Evolutionary conservation across 2,329 filamentous ascomycete genomes (phyloP).

Genomic region (Xylariales sp.): DNA sequence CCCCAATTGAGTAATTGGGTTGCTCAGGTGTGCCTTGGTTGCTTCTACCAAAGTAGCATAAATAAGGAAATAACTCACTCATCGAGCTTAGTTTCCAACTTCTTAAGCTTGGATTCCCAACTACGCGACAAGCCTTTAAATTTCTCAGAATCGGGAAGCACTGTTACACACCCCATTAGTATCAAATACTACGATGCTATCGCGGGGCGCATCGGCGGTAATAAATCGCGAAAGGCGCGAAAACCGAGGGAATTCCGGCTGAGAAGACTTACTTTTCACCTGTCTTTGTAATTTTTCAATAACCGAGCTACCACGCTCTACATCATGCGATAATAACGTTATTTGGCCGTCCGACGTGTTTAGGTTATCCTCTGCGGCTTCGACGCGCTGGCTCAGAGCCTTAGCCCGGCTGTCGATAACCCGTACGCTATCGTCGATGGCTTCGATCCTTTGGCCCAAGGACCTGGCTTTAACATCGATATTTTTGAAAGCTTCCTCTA

Average conservation of each 20-base stretch:
- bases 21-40: background rate
- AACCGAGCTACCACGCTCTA: constrained; percentile 41
- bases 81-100: constrained; percentile 43
- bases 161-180: constrained; percentile 30
- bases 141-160: constrained; percentile 43
- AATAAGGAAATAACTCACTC: constrained; percentile 34
- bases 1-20: background rate
- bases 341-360: constrained; percentile 43
- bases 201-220: background rate
- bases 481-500: constrained; percentile 39
- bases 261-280: constrained; percentile 39
- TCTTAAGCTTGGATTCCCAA: constrained; percentile 43
- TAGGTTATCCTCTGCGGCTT: constrained; percentile 44
- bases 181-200: background rate
- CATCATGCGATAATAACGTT: constrained; percentile 45
- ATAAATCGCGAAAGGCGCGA: background rate
- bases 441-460: constrained; percentile 43
- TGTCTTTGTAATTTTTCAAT: constrained; percentile 45
- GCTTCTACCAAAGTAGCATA: background rate
- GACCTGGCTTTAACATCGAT: constrained; percentile 41
- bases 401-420: constrained; percentile 45
- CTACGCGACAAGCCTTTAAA: constrained; percentile 42
- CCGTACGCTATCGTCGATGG: constrained; percentile 45
- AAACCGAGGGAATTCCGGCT: background rate
- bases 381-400: constrained; percentile 43